Base-by-base conservation (phyloP, 768 basidiomycete genomes). In the Mycena metata region DNA sequence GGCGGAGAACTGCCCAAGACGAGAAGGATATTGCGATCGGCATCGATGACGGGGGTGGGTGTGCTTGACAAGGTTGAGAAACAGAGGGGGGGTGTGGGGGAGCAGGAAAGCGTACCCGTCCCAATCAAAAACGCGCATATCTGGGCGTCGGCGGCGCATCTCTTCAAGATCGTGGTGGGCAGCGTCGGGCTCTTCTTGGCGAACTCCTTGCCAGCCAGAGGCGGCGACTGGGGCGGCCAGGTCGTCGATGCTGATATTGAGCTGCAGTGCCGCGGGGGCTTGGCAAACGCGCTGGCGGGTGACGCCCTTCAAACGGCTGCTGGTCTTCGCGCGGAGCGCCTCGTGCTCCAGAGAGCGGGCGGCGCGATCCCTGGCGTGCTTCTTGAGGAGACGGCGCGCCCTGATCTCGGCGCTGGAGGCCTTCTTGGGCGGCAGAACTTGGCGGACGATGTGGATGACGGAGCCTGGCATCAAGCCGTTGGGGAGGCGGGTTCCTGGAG, bases 131-230 rank as follows among this genome's bases (percentile, higher is more conserved):
- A 61, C 49, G 21, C 26, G 17, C 23, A 49, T 36, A 6, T 36
- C 50, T 11, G 47, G 47, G 24, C 33, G 16, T 13, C 15, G 5
- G 21, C 4, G 39, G 8, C 6, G 17, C 9, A 49, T 10, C 43
- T 51, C 60, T 12, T 50, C 35, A 15, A 61, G 12, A 19, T 24
- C 35, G 21, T 41, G 30, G n/a, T 46, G 46, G 2, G 33, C n/a
- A n/a, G 45, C 33, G n/a, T 60, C 41, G n/a, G 47, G 47, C 50
- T 61, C 60, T 5, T 5, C 12, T 11, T 61, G 46, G 36, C 49
- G 47, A 10, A 51, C 9, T 6, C 36, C 60, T 39, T 24, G 23
- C 60, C 60, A 61, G 23, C 60, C 46, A 5, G 60, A 46, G 15
- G 15, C 11, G 10, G 58, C 58, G 5, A 60, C 46, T 5, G 58